phyloP scores from a whole-genome alignment of 352 stramenopile genomes.

The Aphanomyces astaci region DNA sequence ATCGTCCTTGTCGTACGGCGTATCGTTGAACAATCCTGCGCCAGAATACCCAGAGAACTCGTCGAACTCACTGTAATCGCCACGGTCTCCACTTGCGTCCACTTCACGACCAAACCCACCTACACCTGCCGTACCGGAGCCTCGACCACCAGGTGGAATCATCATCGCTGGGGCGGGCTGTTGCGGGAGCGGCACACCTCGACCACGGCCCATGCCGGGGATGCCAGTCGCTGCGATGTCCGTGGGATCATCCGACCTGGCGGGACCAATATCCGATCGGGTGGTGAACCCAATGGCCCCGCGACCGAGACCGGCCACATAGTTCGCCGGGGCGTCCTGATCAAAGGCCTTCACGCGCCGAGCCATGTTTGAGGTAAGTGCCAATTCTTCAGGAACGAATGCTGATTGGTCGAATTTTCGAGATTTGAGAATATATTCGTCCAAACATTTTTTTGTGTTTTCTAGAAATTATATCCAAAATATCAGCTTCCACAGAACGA shows the following conservation, averaged over 20 bases:
- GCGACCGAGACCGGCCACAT: slow-evolving; percentile 92
- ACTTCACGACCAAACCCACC: slow-evolving; percentile 77
- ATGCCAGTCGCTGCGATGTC: slow-evolving; percentile 37
- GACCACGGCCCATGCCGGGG: slow-evolving; percentile 52
- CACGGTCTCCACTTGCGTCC: slow-evolving; percentile 82
- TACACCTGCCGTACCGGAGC: slow-evolving; percentile 70
- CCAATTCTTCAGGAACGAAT: not conserved
- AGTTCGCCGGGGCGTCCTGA: slow-evolving; percentile 84
- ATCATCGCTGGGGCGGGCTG: slow-evolving; percentile 26
- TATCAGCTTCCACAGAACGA: no score
- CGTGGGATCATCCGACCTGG: slow-evolving; percentile 48
- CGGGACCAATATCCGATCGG: slow-evolving; percentile 93
- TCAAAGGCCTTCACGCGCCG: slow-evolving; percentile 23
- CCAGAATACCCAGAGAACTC: slow-evolving; percentile 86
- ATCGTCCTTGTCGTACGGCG: slow-evolving; percentile 95
- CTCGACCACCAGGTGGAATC: slow-evolving; percentile 38
- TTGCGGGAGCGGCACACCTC: slow-evolving; percentile 35
- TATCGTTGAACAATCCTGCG: slow-evolving; percentile 81
- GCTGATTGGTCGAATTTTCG: not conserved
- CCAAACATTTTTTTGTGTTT: not conserved
- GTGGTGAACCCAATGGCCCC: slow-evolving; percentile 96
- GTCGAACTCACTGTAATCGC: slow-evolving; percentile 89
- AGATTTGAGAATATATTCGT: not conserved
- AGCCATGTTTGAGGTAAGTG: not conserved
- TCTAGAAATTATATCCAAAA: no score